Base-by-base conservation (phyloP, 352 stramenopile genomes). In the Pythium brachiatum region DNA sequence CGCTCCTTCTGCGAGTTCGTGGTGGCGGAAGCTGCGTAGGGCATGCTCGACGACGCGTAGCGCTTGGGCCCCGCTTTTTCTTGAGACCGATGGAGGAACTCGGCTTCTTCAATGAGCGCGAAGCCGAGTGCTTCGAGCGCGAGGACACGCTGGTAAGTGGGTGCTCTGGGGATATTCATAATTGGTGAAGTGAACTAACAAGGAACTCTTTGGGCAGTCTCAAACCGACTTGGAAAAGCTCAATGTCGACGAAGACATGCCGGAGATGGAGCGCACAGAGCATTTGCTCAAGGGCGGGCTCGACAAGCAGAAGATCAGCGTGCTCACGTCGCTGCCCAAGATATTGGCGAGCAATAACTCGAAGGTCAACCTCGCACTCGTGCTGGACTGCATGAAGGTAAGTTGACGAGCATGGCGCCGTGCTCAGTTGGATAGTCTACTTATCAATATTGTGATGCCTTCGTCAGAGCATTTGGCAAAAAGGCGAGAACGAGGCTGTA, bases 161-260 rank as follows among this genome's bases (percentile, higher is more conserved):
- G 12, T 27, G 7, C 41, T 6, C 15, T 21, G 41, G 5, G 18
- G 9, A 20, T 48, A n/a, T 18, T 15, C 4, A 4, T 27, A 1
- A 6, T 9, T 48, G 7, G 20, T 11, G 9, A 21, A 8, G n/a
- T n/a, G 13, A 36, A 16, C 47, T 36, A 11, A 25, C 8, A 4
- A 23, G 53, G 27, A 27, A 58, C 2, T 66, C 25, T 59, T 15
- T 39, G 6, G 34, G 8, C 41, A 94, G 85, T 92, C 81, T 4
- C 75, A 83, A 66, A 92, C 85, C 23, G 85, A 94, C 57, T 68
- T 94, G 9, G 85, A 94, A 54, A 92, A 92, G 60, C 78, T 94
- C 47, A 89, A 94, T 77, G 81, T 94, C 18, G 73, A 75, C n/a
- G 85, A 94, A 72, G 84, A 94, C 51, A 83, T 94, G 68, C 72